phyloP scores from a whole-genome alignment of 805 yeast genomes.

The Wickerhamomyces mucosus region DNA sequence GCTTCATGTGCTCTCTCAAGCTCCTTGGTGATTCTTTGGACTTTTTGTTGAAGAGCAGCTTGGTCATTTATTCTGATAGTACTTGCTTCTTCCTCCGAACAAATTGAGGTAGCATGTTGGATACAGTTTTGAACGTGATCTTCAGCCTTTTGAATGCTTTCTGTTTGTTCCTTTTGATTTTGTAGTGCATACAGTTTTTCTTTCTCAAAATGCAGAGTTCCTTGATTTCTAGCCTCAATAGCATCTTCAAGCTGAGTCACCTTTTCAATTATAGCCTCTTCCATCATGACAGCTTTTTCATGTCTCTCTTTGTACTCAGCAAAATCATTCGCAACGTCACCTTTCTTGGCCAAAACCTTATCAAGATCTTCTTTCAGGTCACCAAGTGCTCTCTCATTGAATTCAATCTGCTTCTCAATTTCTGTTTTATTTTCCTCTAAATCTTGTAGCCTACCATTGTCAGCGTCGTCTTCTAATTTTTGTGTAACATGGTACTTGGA shows the following conservation, averaged over 20 bases:
- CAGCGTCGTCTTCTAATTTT: slow-evolving; percentile 35
- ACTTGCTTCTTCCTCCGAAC: slow-evolving; percentile 38
- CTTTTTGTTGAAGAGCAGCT: slow-evolving; percentile 40
- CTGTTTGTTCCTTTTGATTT: not conserved
- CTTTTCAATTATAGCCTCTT: slow-evolving; percentile 2
- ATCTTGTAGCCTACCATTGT: slow-evolving; percentile 30
- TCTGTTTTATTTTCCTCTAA: slow-evolving; percentile 6
- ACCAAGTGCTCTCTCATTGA: slow-evolving; percentile 16
- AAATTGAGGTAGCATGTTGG: slow-evolving; percentile 29
- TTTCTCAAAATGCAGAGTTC: slow-evolving; percentile 11
- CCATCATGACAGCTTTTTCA: slow-evolving; percentile 10
- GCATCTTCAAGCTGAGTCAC: slow-evolving; percentile 9
- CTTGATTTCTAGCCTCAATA: slow-evolving; percentile 7
- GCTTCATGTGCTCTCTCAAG: slow-evolving; percentile 43
- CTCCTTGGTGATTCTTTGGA: slow-evolving; percentile 33
- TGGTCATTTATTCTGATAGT: slow-evolving; percentile 30
- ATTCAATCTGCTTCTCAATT: not conserved
- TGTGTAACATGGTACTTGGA: slow-evolving; percentile 26
- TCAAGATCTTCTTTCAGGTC: slow-evolving; percentile 18
- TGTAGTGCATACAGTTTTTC: slow-evolving; percentile 5
- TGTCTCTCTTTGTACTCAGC: slow-evolving; percentile 10
- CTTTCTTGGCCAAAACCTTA: slow-evolving; percentile 11
- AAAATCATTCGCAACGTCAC: slow-evolving; percentile 12
- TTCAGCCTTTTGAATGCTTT: slow-evolving; percentile 7
- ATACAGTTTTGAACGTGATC: slow-evolving; percentile 7